A percentile compares a stretch with the other conserved stretches of the same genome.
These are phyloP conservation scores for Cymbopogon flexuosus DNA, from an alignment of 202 grass and related monocot genomes.

Conservation along the genomic window DNA sequence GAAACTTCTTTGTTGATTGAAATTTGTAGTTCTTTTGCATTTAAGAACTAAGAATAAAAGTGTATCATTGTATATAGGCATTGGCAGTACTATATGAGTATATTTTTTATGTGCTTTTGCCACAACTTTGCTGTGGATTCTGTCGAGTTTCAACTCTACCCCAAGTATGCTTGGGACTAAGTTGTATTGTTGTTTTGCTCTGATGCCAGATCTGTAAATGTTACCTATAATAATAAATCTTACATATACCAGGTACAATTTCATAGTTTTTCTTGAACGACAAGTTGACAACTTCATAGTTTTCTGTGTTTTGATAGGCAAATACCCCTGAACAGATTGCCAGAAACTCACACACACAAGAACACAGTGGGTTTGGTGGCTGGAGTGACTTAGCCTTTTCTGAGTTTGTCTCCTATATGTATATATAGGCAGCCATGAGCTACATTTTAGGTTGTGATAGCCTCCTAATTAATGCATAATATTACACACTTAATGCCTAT, in stretches of 20 bases:
- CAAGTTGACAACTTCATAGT: neutral
- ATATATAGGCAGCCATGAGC: neutral
- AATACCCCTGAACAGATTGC: neutral
- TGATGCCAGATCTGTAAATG: slow-evolving; percentile 15
- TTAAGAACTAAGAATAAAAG: neutral
- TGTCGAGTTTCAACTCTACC: neutral
- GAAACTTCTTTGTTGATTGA: neutral
- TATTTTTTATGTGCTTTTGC: slow-evolving; percentile 4
- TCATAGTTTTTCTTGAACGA: neutral
- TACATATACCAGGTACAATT: neutral
- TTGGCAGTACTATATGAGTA: neutral
- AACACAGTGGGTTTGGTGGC: neutral
- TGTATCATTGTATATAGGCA: neutral
- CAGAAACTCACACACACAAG: neutral
- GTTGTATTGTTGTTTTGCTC: neutral
- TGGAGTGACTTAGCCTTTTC: neutral
- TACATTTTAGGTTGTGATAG: neutral
- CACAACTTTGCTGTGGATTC: neutral
- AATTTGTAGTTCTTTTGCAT: neutral
- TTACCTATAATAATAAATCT: neutral
- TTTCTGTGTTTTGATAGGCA: neutral
- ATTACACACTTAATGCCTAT: neutral
- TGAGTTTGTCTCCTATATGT: neutral
- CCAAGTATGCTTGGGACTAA: neutral
- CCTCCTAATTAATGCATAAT: neutral